A percentile compares a stretch with the other conserved stretches of the same genome.
phyloP scores from a whole-genome alignment of 2,329 filamentous ascomycete species.

The Neopestalotiopsis clavispora region DNA sequence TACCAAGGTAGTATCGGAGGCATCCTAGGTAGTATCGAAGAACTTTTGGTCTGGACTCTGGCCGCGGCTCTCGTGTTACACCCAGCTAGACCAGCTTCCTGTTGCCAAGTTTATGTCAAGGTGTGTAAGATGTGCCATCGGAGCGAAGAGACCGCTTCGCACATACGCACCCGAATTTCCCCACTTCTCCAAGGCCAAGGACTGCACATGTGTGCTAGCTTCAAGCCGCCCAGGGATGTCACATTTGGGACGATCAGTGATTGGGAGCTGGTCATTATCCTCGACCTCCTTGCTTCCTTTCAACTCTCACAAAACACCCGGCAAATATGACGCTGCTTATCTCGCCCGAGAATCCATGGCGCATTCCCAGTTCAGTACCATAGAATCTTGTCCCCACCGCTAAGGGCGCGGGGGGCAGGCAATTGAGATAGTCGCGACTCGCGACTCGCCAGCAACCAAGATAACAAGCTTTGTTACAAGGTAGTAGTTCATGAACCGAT shows the following conservation, averaged over 20 bases:
- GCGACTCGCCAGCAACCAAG: background rate
- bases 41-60: too few relatives aligned
- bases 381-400: background rate
- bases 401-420: background rate
- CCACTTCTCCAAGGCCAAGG: slow-evolving; percentile 1
- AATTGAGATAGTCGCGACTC: background rate
- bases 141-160: background rate
- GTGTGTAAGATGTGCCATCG: background rate
- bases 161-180: background rate
- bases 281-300: background rate
- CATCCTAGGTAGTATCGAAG: too few relatives aligned
- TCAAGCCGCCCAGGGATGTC: background rate
- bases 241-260: slow-evolving; percentile 2
- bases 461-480: background rate
- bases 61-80: too few relatives aligned
- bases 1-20: too few relatives aligned
- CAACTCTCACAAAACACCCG: background rate
- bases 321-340: background rate
- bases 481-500: slow-evolving; percentile 18
- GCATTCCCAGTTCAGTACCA: background rate
- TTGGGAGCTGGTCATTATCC: background rate
- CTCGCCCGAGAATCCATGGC: slow-evolving; percentile 6
- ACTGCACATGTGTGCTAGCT: background rate
- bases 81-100: too few relatives aligned
- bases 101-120: too few relatives aligned